Evolutionary conservation across 2,329 filamentous ascomycete species (phyloP), one percentile per base, ranked within the genome.

Genomic region (Acrodontium crateriforme): DNA sequence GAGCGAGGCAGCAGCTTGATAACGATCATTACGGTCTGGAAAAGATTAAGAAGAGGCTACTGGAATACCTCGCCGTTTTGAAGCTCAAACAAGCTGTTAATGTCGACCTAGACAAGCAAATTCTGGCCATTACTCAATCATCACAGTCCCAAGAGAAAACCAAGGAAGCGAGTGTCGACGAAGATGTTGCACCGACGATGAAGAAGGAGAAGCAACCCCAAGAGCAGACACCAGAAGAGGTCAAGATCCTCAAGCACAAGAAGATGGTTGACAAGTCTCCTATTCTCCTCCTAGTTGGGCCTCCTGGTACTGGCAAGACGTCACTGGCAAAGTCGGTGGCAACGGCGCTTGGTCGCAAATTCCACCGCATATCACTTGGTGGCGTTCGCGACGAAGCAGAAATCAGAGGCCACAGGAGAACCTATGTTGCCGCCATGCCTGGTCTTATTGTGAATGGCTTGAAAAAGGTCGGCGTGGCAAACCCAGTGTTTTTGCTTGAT

Each of bases 351-450:
- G 87, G 87, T 10, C 75, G 89, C 38, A 92, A 94, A 53, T 98
- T 98, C 54, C 87, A 98, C 55, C 75, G 89, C 24, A 94, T 98
- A 44, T 95, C 89, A 3, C 74, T 98, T 3, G 89, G 89, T 35
- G 89, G 89, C 42, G 87, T 98, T 3, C 69, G 89, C 30, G 89
- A 98, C 46, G 89, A 98, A 54, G 89, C 89, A 10, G 89, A 98
- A 58, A 95, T 98, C 35, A 73, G 89, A 34, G 89, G 89, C 7
- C 89, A 98, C 55, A 71, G 89, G 31, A 70, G 89, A 42, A 98
- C 89, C 1, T 98, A 98, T 49, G 89, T 98, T 33, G 89, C 89
- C 13, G 89, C 89, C n/a, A 94, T 98, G 87, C 89, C 89, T 7
- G 89, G 89, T 29, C 65, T 95, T 30, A 79, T 98, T 34, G 85